Percentiles rank a stretch among this genome's conserved stretches.
Evolutionary conservation across 139 green algal genomes (phyloP).

Genomic region (Tetradesmus obliquus): DNA sequence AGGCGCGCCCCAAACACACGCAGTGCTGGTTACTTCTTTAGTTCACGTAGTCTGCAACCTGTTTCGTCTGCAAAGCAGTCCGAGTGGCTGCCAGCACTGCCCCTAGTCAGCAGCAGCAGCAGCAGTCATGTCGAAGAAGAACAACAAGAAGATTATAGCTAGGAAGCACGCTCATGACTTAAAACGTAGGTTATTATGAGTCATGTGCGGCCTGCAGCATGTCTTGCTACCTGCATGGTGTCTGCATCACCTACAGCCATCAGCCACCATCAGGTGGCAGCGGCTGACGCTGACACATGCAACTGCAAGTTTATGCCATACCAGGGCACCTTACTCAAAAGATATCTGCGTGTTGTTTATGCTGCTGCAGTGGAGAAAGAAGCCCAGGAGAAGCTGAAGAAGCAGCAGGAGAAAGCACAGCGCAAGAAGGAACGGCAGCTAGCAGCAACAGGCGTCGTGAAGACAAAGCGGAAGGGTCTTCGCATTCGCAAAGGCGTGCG

Average conservation of each 20-base stretch:
- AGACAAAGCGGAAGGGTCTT: constrained; percentile 26
- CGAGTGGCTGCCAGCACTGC: not conserved
- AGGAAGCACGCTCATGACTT: constrained; percentile 37
- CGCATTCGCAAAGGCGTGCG: constrained; percentile 19
- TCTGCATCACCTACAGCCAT: not conserved
- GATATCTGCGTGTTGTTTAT: not conserved
- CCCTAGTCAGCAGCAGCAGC: not conserved
- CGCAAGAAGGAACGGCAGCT: constrained; percentile 35
- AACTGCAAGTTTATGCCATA: not conserved
- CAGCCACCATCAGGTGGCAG: not conserved
- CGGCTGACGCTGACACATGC: not conserved
- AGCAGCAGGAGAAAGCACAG: constrained; percentile 39
- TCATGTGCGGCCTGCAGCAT: too few relatives aligned
- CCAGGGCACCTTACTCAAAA: not conserved
- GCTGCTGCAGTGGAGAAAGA: constrained; percentile 19
- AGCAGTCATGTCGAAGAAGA: constrained; percentile 45
- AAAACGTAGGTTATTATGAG: not conserved
- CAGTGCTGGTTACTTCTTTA: not conserved
- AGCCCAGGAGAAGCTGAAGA: constrained; percentile 22
- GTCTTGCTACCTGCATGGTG: not conserved
- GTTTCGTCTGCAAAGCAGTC: not conserved
- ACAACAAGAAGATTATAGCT: constrained; percentile 44
- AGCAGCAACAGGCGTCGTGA: constrained; percentile 30
- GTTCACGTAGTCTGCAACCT: not conserved
- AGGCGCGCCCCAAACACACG: too few relatives aligned